Base-by-base conservation (phyloP, 2,329 filamentous ascomycete species). In the Claviceps purpurea region DNA sequence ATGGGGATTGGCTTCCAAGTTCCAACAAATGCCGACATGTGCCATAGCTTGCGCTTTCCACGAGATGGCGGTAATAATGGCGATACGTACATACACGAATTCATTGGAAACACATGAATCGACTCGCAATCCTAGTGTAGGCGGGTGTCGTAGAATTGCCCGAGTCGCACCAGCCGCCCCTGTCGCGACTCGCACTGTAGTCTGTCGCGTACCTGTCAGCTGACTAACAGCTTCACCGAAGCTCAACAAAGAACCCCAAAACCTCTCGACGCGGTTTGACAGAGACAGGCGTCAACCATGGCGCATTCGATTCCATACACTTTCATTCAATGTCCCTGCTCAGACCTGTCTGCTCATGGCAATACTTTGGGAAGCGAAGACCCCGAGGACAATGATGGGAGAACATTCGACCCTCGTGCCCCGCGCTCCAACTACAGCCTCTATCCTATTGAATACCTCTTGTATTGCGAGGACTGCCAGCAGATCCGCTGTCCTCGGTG, bases 381-480 rank as follows among this genome's bases (percentile, higher is more conserved):
- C 42, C 69, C 68, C 50, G 66, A 78, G 30, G 82, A 88, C 49
- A 82, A 87, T 54, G 85, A 89, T 57, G 87, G 88, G 54, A 76
- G 78, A 56, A 85, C 87, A 4, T 95, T 98, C 67, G 87, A 98
- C 64, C 89, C 93, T 2, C 82, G 86, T 60, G 83, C 84, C 55
- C 80, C 87, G 16, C 84, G 90, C 40, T 87, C 93, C 54, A 93
- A 89, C 66, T 97, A 89, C 73, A 90, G 89, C 58, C 75, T 98
- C 37, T 96, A 91, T 64, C 91, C 93, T 1, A 82, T 96, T 45
- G 91, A 97, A 63, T 84, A 96, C 64, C 79, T 98, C 26, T 78
- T 97, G 42, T 98, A 95, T 72, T 98, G 93, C 73, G 91, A 95
- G 65, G 93, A 97, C 66, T 98, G 93, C 67, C 89, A 95, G 65